phyloP scores from a whole-genome alignment of 2,329 filamentous ascomycete genomes.

The Hypoxylon sp. region DNA sequence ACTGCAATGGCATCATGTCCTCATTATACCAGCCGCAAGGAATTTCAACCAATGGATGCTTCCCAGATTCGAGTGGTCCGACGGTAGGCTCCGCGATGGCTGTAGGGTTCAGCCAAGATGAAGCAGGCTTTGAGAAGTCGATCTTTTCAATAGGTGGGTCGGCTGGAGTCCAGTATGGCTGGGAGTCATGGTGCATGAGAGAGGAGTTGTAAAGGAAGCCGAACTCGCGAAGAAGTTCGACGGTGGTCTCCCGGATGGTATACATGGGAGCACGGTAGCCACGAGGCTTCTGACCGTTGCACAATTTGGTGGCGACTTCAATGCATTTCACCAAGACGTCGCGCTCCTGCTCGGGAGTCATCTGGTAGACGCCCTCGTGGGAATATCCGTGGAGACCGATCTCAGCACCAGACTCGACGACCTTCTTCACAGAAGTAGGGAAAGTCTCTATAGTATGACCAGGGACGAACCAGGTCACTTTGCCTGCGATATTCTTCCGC shows the following conservation, averaged over 20 bases:
- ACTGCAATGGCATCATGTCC: not conserved
- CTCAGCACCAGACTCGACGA: constrained; percentile 1
- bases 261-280: not conserved
- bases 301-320: not conserved
- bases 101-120: not conserved
- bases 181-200: not conserved
- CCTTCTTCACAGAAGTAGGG: not conserved
- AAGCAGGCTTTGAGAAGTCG: not conserved
- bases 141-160: not conserved
- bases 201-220: not conserved
- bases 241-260: not conserved
- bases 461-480: not conserved
- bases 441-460: not conserved
- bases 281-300: not conserved
- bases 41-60: not conserved
- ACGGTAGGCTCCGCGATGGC: not conserved
- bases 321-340: not conserved
- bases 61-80: not conserved
- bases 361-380: not conserved
- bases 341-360: not conserved
- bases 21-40: constrained; percentile 1
- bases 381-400: not conserved
- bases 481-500: not conserved
- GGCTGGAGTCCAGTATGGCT: not conserved
- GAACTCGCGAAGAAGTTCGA: not conserved